These are phyloP conservation scores for Moesziomyces globuligerus DNA, from an alignment of 1,284 basidiomycete species.

Conservation along the genomic window DNA sequence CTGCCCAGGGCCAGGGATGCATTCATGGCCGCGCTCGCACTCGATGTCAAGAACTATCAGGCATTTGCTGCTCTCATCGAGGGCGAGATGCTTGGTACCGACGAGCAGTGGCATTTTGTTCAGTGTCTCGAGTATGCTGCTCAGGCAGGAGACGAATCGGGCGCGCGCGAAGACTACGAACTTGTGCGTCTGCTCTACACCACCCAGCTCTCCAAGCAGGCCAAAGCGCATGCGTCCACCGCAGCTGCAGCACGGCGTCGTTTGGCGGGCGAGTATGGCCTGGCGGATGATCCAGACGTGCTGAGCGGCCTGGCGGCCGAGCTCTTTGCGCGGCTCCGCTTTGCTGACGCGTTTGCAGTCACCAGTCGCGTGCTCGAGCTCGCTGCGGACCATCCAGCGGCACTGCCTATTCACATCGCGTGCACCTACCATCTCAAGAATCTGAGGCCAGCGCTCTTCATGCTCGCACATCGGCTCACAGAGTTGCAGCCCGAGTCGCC, in stretches of 20 bases:
- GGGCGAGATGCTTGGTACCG: constrained; percentile 73
- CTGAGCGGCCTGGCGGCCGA: constrained; percentile 91
- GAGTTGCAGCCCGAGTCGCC: constrained; percentile 87
- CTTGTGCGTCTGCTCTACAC: constrained; percentile 93
- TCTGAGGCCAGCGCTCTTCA: constrained; percentile 89
- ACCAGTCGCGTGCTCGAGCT: constrained; percentile 70
- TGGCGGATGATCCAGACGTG: constrained; percentile 90
- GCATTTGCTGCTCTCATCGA: constrained; percentile 89
- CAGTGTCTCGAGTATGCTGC: constrained; percentile 82
- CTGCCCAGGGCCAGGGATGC: constrained; percentile 87
- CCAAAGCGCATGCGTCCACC: constrained; percentile 24
- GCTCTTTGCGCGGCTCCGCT: constrained; percentile 85
- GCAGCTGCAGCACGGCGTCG: constrained; percentile 69
- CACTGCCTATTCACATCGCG: constrained; percentile 89
- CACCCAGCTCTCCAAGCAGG: constrained; percentile 82
- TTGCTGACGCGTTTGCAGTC: constrained; percentile 90
- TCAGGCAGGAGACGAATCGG: constrained; percentile 74
- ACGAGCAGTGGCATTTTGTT: constrained; percentile 86
- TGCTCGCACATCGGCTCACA: constrained; percentile 94
- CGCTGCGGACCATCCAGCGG: constrained; percentile 52
- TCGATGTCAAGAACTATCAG: constrained; percentile 98
- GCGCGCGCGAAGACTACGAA: constrained; percentile 76
- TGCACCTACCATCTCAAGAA: constrained; percentile 96
- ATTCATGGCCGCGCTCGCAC: constrained; percentile 90
- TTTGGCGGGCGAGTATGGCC: constrained; percentile 74